Percentiles rank a stretch among this genome's conserved stretches.
Evolutionary conservation across 2,329 filamentous ascomycete species (phyloP).

Genomic region (Shiraia sp.): DNA sequence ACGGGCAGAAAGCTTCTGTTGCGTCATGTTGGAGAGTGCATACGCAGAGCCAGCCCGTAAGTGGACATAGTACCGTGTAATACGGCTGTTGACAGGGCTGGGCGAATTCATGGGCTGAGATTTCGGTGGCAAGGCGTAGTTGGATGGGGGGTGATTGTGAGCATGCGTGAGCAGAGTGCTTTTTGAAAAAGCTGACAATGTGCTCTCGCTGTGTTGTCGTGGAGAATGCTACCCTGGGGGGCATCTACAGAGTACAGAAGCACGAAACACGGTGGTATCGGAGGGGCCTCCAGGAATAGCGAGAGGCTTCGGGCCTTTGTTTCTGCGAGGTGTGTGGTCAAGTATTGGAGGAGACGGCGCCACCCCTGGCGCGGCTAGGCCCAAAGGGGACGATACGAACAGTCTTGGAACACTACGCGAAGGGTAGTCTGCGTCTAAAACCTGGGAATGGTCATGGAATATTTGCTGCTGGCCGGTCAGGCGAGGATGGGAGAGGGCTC

Average conservation of each 20-base stretch:
- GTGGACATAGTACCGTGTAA: slow-evolving; percentile 7
- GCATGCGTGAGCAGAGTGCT: too few species aligned
- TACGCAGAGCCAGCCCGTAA: slow-evolving; percentile 1
- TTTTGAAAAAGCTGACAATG: too few species aligned
- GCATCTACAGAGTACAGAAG: slow-evolving; percentile 1
- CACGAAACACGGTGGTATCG: slow-evolving; percentile 14
- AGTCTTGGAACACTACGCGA: slow-evolving; percentile 6
- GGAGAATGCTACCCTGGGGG: slow-evolving; percentile 2
- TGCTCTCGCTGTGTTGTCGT: neutral
- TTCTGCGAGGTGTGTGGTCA: slow-evolving; percentile 10
- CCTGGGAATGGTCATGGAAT: slow-evolving; percentile 1
- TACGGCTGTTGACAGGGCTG: neutral
- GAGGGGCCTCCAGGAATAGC: slow-evolving; percentile 13
- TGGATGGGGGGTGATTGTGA: too few species aligned
- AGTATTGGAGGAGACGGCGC: slow-evolving; percentile 1
- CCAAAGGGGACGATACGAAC: neutral
- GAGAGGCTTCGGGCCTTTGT: slow-evolving; percentile 16
- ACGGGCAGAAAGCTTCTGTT: slow-evolving; percentile 2
- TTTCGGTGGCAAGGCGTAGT: too few species aligned
- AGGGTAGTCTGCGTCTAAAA: too few species aligned
- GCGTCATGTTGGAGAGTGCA: slow-evolving; percentile 6
- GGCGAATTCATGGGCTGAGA: neutral
- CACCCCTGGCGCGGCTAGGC: slow-evolving; percentile 5
- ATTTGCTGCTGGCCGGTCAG: too few species aligned
- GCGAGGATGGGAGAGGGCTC: too few species aligned